Base-by-base conservation (phyloP, 805 yeast species). In the Cyberlindnera veronae region DNA sequence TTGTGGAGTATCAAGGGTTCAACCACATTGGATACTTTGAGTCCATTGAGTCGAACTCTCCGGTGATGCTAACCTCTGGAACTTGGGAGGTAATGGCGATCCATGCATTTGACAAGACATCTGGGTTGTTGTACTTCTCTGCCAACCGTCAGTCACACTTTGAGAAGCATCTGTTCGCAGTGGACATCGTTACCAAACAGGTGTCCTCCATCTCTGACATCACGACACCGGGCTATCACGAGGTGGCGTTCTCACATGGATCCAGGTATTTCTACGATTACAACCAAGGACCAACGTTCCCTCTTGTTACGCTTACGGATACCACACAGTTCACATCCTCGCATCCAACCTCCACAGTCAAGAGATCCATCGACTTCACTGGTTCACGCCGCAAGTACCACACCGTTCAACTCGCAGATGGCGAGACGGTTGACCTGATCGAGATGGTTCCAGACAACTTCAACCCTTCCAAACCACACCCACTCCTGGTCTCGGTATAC, bases 11-110 rank as follows among this genome's bases (percentile, higher is more conserved):
- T 10, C 41, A 66, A 11, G 81, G 84, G 0, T 81, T 61, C 57
- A 76, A 74, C 45, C 93, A 84, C 56, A 60, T 85, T 34, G 86
- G 79, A 3, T 77, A 74, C 54, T 84, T 77, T 50, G 62, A 71
- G 14, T 65, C 73, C 2, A 68, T 74, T 1, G 54, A 62, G 5
- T 56, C 72, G 24, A 51, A 63, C 0, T 14, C 59, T 4, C 79
- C 79, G 1, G 46, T 40, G 4, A 64, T 69, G 34, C 39, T 77
- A 8, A 69, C 80, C 0, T 36, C 45, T 2, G 81, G 81, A 13
- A 54, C 65, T 2, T 76, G 74, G 74, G 81, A 77, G 51, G 70
- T 75, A 26, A 69, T 68, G 18, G 71, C 73, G 7, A 74, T 71
- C 8, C 45, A 61, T 1, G 71, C 68, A 0, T 79, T 67, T 53